Base-by-base conservation (phyloP, 495 filamentous ascomycete genomes). In the Pseudotulostoma volvatum region DNA sequence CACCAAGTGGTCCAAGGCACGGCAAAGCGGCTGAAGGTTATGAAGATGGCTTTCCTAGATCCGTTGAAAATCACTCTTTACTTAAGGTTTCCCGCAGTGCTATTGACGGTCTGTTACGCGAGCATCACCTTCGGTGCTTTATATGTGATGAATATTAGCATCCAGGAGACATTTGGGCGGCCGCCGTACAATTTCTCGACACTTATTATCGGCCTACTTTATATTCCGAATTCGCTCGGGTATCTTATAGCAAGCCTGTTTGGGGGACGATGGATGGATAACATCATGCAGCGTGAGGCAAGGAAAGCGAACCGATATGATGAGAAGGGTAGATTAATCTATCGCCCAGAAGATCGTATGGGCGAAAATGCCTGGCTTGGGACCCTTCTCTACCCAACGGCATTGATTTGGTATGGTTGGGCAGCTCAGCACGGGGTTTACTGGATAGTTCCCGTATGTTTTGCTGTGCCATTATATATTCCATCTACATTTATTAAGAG, bases 311-410 rank as follows among this genome's bases (percentile, higher is more conserved):
- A 69, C 15, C 63, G 82, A 3, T 83, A 77, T 45, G 81, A 87
- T 42, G 68, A 69, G 18, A 60, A 74, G 20, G 81, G 81, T 13
- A 75, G 73, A 37, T 61, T 83, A 28, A 63, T 84, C 13, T 83
- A 74, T 52, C 61, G 69, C 1, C 87, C 88, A 0, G 88, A 94
- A 60, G 88, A 96, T 53, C 73, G 88, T 3, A 83, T 94, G 78
- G 63, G 74, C 13, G 79, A 93, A 45, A 96, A 96, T 46, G 83
- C 84, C 2, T 92, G 76, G 79, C 54, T 93, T 1, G 84, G 80
- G 5, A 79, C 78, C 1, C 55, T 79, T 9, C 39, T 93, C 25
- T 93, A 83, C 47, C 86, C 88, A 0, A 60, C 57, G 1, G 73
- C 67, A 2, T 51, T 82, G 38, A 61, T 83, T 13, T 74, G 70